These are phyloP conservation scores for Dittrichia graveolens DNA, from an alignment of 129 eudicot species.

Conservation along the genomic window DNA sequence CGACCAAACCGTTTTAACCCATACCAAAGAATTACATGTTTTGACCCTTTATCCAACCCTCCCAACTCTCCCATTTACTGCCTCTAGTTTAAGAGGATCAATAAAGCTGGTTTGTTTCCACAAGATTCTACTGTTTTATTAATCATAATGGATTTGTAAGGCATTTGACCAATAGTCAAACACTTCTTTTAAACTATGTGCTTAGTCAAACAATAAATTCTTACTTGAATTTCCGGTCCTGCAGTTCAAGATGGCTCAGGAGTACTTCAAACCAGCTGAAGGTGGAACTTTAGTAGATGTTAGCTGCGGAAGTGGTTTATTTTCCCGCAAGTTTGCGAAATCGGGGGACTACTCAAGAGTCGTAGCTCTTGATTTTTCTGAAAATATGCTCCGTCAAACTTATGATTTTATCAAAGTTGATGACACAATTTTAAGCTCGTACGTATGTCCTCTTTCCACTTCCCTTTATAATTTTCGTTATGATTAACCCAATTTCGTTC, in stretches of 20 bases:
- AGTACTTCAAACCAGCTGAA: conserved; percentile 77
- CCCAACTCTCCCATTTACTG: not conserved
- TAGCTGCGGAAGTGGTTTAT: conserved; percentile 96
- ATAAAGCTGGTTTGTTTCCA: not conserved
- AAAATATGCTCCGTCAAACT: conserved; percentile 93
- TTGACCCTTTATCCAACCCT: too few relatives aligned
- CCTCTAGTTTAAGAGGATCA: not conserved
- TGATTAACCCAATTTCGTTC: not conserved
- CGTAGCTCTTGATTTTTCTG: conserved; percentile 93
- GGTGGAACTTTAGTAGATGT: conserved; percentile 90
- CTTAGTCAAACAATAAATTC: conserved; percentile 9
- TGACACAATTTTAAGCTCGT: conserved; percentile 55
- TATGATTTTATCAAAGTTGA: conserved; percentile 81
- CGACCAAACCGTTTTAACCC: not conserved
- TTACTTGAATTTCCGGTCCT: conserved; percentile 26
- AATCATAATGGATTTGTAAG: not conserved
- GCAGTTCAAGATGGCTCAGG: conserved; percentile 96
- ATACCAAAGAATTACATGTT: not conserved
- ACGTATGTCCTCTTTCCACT: conserved; percentile 32
- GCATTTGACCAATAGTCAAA: not conserved
- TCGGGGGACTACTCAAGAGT: conserved; percentile 80
- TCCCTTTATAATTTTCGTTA: not conserved
- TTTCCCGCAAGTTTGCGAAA: conserved; percentile 86
- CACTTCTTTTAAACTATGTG: conserved; percentile 6
- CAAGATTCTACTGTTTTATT: not conserved